Base-by-base conservation (phyloP, 306 rosid genomes). In the Inga oerstediana region DNA sequence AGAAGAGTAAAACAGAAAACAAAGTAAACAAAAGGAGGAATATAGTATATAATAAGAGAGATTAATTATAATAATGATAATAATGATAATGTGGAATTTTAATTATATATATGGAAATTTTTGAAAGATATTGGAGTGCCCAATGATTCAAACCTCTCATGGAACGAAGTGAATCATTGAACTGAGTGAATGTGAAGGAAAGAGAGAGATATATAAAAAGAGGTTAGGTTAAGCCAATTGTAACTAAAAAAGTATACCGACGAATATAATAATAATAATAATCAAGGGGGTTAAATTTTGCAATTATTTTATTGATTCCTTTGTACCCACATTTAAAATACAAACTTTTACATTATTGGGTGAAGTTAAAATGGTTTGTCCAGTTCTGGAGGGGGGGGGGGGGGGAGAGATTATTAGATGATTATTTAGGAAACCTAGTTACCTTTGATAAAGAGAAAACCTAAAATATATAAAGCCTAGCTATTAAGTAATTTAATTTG, bases 351-450 rank as follows among this genome's bases (percentile, higher is more conserved):
- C 69, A 82, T 81, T 77, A 85, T 82, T 56, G 83, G 83, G 32
- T 88, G 75, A 80, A 76, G 90, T 72, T 80, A 85, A 85, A 64
- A 45, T 82, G 82, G 76, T 82, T 79, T 79, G 85, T 79, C 86
- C 75, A 76, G 59, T 65, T 79, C 76, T 82, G 83, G 74, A 32
- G n/a, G 61, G 3, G 75, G 74, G 39, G n/a, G 61, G 3, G 75
- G 56, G 79, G 59, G 49, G 44, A 34, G n/a, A 65, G 64, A 61
- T 79, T 81, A 81, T 82, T 80, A n/a, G 81, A 85, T 85, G 83
- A 78, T 85, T 82, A 54, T 85, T 85, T 76, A 82, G 86, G 85
- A 88, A 88, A 88, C 88, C 90, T 82, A 88, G 85, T 88, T 82
- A 72, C 81, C 90, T 82, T 82, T 85, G 51, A 88, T 77, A 76